Evolutionary conservation across 371 early-diverging fungal genomes (phyloP), one percentile per base, ranked within the genome.

Genomic region (Mucor ambiguus): DNA sequence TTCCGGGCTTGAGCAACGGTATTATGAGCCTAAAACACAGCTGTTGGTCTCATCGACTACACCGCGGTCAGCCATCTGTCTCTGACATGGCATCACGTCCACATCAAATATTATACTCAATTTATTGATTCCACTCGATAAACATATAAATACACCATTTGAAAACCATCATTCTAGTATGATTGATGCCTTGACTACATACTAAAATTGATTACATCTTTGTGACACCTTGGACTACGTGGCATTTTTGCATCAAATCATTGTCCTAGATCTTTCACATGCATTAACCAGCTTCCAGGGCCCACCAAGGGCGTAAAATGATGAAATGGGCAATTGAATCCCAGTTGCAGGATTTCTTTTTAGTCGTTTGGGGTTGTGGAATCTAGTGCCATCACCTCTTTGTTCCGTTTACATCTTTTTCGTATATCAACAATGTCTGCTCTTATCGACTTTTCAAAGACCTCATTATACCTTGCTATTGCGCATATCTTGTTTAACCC

Each of bases 401-500:
- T 58, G n/a, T 48, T 64, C 41, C n/a, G 18, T 44, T 30, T 48
- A 33, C 32, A 28, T 38, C 59, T 38, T 22, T 68, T 56, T n/a
- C 32, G 37, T 18, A 41, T 41, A 33, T 20, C 32, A 48, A 61
- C 30, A 33, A 75, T 71, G 74, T 35, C 63, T 44, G 60, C 43
- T 14, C 65, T 66, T 60, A 73, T 93, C 60, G 87, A 93, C 78
- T 84, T 88, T 66, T 69, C 76, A 35, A 81, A 91, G 70, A 78
- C 88, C 32, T 79, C 88, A n/a, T 77, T 95, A 35, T 90, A 88
- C 80, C 64, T 87, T 60, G 73, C 91, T 22, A 70, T 89, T 26
- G 91, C 82, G 18, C 85, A 88, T 63, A 92, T 96, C 41, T 64
- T 90, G 26, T 96, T 96, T 81, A 96, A 95, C 70, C 96, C 96